A percentile compares a stretch with the other conserved stretches of the same genome.
Conservation (phyloP, 2,329 filamentous ascomycete genomes). For the Alternaria incomplexa region DNA sequence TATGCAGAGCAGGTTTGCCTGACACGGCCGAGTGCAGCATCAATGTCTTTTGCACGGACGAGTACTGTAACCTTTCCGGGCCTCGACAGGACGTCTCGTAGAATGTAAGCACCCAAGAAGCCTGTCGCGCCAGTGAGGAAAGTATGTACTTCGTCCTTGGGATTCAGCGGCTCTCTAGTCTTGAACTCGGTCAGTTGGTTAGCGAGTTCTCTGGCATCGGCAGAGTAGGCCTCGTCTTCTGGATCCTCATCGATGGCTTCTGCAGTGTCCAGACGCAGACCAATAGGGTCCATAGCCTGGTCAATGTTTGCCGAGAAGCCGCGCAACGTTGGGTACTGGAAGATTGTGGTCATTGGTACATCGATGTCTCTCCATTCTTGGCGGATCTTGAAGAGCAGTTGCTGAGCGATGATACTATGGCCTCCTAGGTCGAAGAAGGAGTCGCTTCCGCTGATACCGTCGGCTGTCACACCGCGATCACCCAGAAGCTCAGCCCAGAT, state of each 20-base stretch:
- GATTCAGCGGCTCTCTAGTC: slow-evolving; percentile 49
- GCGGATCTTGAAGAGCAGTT: slow-evolving; percentile 75
- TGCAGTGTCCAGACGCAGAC: slow-evolving; percentile 51
- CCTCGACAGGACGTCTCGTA: slow-evolving; percentile 74
- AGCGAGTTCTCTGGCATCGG: slow-evolving; percentile 60
- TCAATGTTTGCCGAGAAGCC: slow-evolving; percentile 62
- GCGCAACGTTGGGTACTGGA: slow-evolving; percentile 68
- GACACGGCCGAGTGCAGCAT: slow-evolving; percentile 69
- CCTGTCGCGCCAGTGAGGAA: slow-evolving; percentile 91
- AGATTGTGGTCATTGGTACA: slow-evolving; percentile 74
- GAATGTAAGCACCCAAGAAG: slow-evolving; percentile 82
- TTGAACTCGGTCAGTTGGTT: slow-evolving; percentile 53
- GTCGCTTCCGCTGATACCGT: slow-evolving; percentile 67
- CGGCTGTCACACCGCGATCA: slow-evolving; percentile 65
- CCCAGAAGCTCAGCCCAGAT: slow-evolving; percentile 76
- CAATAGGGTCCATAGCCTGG: slow-evolving; percentile 56
- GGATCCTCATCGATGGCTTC: slow-evolving; percentile 53
- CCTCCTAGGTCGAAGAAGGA: slow-evolving; percentile 83
- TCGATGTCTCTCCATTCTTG: slow-evolving; percentile 67
- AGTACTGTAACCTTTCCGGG: slow-evolving; percentile 73
- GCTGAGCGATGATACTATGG: slow-evolving; percentile 80
- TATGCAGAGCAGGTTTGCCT: slow-evolving; percentile 74
- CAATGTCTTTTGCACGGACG: slow-evolving; percentile 70
- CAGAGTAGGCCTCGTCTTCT: slow-evolving; percentile 60
- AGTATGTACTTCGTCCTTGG: slow-evolving; percentile 61